Evolutionary conservation across 2,329 filamentous ascomycete genomes (phyloP).

Genomic region (Grosmannia penicillata): DNA sequence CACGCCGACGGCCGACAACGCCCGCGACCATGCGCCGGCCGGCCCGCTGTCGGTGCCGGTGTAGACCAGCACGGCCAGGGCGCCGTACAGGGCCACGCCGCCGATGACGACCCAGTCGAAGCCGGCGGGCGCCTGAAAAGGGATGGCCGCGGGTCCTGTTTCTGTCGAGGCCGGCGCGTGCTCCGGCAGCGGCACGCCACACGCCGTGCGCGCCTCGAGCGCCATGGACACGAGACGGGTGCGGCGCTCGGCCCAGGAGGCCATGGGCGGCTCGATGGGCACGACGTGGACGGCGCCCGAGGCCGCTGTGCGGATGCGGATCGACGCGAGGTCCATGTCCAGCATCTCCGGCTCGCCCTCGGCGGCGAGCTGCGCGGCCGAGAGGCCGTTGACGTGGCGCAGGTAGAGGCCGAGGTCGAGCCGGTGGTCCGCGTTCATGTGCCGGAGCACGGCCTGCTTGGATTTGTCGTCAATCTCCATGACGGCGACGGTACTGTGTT

Average conservation of each 20-base stretch:
- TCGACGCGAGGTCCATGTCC: conserved; percentile 47
- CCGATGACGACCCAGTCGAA: conserved; percentile 38
- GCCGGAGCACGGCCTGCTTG: conserved; percentile 39
- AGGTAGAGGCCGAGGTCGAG: conserved; percentile 64
- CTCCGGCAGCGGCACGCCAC: conserved; percentile 40
- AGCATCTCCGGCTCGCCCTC: conserved; percentile 35
- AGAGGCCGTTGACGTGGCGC: conserved; percentile 50
- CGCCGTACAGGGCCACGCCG: conserved; percentile 37
- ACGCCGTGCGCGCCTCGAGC: conserved; percentile 35
- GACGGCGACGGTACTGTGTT: too few relatives aligned
- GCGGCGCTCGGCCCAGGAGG: conserved; percentile 51
- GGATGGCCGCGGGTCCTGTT: conserved; percentile 7
- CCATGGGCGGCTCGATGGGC: conserved; percentile 55
- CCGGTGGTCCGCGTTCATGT: conserved; percentile 79
- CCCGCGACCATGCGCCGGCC: conserved; percentile 26
- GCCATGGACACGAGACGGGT: conserved; percentile 59
- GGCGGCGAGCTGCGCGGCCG: conserved; percentile 18
- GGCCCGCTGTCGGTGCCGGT: conserved; percentile 36
- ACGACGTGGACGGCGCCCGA: conserved; percentile 32
- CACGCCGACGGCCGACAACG: neutral
- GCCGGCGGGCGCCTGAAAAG: conserved; percentile 25
- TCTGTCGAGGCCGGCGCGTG: conserved; percentile 22
- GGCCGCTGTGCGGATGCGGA: conserved; percentile 43
- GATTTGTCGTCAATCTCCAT: conserved; percentile 10
- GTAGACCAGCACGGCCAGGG: conserved; percentile 30